Evolutionary conservation across 2,329 filamentous ascomycete genomes (phyloP), one percentile per base, ranked within the genome.

Genomic region (Apiospora malaysiana): DNA sequence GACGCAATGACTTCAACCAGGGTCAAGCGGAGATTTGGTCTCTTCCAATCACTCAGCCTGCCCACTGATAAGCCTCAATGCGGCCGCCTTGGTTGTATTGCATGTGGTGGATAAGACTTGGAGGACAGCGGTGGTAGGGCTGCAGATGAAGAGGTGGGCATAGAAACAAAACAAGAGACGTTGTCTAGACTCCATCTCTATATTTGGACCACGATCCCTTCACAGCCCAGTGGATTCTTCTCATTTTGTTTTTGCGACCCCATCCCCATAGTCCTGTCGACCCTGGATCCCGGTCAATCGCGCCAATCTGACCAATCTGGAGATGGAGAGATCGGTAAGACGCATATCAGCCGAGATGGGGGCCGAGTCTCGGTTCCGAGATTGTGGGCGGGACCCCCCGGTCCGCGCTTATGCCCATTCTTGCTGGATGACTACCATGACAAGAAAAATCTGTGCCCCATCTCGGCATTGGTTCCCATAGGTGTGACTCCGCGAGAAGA

Each of bases 221-320:
- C 32, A 63, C 56, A 40, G 27, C 51, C 56, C 56, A 63, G 56
- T 40, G 56, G 51, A 14, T 56, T 14, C 40, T 45, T 16, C 12
- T 32, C 25, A 2, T 3, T 56, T 56, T 32, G 25, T 12, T 14
- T 56, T 56, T 32, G 25, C 25, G 51, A 32, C 25, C 32, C 56
- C 18, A 47, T n/a, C 45, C 45, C 45, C 32, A 37, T 63, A 40
- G 18, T n/a, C 5, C 21, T 18, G 25, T 49, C 10, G n/a, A 49
- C 46, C 27, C 8, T n/a, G 5, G 27, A 40, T n/a, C 51, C 51
- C 12, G 18, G 18, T 4, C 32, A 7, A 14, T 16, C 51, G 56
- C 56, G 56, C 21, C 32, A 40, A 63, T 63, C 56, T 63, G 56
- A 40, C 56, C 56, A 63, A 63, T 63, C 56, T 63, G 56, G 32